A percentile compares a stretch with the other conserved stretches of the same genome.
Conservation (phyloP, 306 rosid genomes). For the Coriaria nepalensis region DNA sequence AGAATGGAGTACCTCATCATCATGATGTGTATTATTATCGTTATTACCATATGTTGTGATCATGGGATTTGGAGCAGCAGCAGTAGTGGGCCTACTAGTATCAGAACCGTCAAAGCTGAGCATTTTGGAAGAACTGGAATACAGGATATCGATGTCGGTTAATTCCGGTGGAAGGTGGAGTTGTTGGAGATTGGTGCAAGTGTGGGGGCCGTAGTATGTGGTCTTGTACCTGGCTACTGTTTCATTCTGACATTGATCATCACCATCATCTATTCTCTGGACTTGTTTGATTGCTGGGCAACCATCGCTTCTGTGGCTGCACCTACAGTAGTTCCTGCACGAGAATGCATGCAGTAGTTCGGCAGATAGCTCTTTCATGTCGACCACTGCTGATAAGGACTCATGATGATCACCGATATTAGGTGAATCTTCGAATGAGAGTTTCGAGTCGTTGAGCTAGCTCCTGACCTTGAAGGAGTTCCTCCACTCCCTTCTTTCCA, state of each 20-base stretch:
- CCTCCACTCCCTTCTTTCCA: no score
- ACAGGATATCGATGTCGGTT: constrained; percentile 28
- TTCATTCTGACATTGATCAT: no score
- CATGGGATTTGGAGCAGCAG: no score
- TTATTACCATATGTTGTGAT: no score
- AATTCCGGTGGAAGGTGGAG: constrained; percentile 4
- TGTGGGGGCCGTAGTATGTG: constrained; percentile 44
- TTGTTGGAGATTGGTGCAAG: constrained; percentile 23
- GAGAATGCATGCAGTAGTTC: no score
- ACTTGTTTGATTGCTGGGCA: constrained; percentile 72
- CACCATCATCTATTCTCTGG: constrained; percentile 36
- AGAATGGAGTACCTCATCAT: no score
- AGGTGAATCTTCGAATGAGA: no score
- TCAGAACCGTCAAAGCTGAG: constrained; percentile 29
- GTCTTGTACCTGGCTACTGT: constrained; percentile 30
- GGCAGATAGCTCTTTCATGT: no score
- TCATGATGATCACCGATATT: background rate
- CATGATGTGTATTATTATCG: no score
- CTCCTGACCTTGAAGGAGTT: no score
- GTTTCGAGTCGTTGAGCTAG: no score
- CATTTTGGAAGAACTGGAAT: constrained; percentile 15
- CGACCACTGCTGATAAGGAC: constrained; percentile 30
- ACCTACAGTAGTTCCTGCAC: constrained; percentile 54
- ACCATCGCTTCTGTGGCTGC: constrained; percentile 53
- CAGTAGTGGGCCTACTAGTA: no score